A percentile compares a stretch with the other conserved stretches of the same genome.
Evolutionary conservation across 148 eudicot species (phyloP).

Genomic region (Rheum nobile): DNA sequence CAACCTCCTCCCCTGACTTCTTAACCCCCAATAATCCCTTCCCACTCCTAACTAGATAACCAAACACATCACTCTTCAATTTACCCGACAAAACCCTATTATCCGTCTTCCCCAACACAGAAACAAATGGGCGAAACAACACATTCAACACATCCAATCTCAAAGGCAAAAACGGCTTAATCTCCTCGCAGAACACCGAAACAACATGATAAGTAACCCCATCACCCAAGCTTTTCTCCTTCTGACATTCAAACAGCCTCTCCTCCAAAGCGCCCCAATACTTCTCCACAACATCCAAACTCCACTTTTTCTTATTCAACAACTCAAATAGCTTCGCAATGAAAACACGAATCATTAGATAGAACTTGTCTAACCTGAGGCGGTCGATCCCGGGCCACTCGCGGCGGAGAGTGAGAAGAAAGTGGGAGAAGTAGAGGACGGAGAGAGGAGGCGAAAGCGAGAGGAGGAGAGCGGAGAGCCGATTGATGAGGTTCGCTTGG

Average conservation of each 20-base stretch:
- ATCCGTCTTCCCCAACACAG: slow-evolving; percentile 32
- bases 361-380: slow-evolving; percentile 80
- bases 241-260: slow-evolving; percentile 32
- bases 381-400: slow-evolving; percentile 91
- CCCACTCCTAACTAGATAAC: slow-evolving; percentile 45
- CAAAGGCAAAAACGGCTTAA: slow-evolving; percentile 55
- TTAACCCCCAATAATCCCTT: slow-evolving; percentile 33
- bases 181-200: slow-evolving; percentile 57
- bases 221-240: slow-evolving; percentile 33
- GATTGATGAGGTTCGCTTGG: slow-evolving; percentile 44
- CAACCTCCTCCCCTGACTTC: slow-evolving; percentile 26
- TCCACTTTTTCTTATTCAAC: slow-evolving; percentile 51
- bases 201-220: slow-evolving; percentile 82
- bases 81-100: slow-evolving; percentile 66
- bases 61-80: slow-evolving; percentile 53
- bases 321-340: slow-evolving; percentile 34
- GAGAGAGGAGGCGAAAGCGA: slow-evolving; percentile 30
- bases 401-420: slow-evolving; percentile 47
- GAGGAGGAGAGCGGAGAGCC: slow-evolving; percentile 35
- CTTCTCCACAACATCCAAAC: slow-evolving; percentile 28
- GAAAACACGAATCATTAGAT: slow-evolving; percentile 60
- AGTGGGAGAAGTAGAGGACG: slow-evolving; percentile 39
- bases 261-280: slow-evolving; percentile 39
- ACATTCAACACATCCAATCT: slow-evolving; percentile 35
- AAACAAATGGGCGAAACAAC: slow-evolving; percentile 43